These are phyloP conservation scores for Cynanchum wilfordii DNA, from an alignment of 257 asterid species.

Conservation along the genomic window DNA sequence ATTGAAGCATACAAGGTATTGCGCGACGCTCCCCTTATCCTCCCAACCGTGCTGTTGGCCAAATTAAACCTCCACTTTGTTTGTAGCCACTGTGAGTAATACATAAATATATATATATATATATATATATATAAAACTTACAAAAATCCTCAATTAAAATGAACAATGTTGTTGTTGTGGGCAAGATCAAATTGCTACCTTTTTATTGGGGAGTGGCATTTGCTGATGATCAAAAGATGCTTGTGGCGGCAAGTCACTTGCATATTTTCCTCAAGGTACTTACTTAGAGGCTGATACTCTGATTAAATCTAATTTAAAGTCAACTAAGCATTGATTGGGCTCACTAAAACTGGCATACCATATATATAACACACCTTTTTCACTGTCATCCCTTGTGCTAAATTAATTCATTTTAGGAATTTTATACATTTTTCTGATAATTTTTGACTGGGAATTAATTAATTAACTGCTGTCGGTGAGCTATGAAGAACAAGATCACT, in stretches of 20 bases:
- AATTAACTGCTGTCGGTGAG: conserved; percentile 87
- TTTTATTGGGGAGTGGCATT: conserved; percentile 98
- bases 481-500: conserved; percentile 87
- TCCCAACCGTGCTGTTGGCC: too few species aligned
- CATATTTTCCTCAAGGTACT: conserved; percentile 92
- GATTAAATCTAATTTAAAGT: conserved; percentile 1
- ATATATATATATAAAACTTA: too few species aligned
- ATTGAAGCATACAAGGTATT: too few species aligned
- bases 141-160: too few species aligned
- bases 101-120: not conserved
- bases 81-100: conserved; percentile 93
- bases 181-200: conserved; percentile 94
- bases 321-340: too few species aligned
- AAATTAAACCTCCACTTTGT: conserved; percentile 80
- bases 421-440: too few species aligned
- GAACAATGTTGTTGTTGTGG: too few species aligned
- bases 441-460: too few species aligned
- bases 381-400: too few species aligned
- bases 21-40: too few species aligned
- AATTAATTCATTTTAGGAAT: conserved; percentile 53
- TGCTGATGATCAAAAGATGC: conserved; percentile 90
- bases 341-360: too few species aligned
- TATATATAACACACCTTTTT: too few species aligned
- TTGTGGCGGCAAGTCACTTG: conserved; percentile 99
- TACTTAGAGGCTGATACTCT: conserved; percentile 14